Percentiles rank a stretch among this genome's conserved stretches.
These are phyloP conservation scores for Triticum monococcum DNA, from an alignment of 176 grass and related monocot genomes.

Conservation along the genomic window DNA sequence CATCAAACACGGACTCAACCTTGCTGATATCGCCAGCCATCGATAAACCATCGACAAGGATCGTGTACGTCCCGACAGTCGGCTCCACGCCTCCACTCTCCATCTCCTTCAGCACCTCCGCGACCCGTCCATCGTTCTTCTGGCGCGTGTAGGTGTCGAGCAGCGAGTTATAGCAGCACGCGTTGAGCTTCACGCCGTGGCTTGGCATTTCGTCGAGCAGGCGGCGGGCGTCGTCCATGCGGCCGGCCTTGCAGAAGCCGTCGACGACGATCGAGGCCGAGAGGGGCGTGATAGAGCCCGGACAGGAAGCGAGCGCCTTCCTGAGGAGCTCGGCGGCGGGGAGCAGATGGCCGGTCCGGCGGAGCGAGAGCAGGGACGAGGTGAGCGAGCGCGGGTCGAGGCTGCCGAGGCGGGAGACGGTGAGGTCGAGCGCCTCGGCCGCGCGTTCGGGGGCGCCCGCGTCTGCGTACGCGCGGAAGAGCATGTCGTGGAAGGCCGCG, in stretches of 20 bases:
- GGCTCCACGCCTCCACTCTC: constrained; percentile 24
- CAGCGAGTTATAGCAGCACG: constrained; percentile 72
- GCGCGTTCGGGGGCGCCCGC: constrained; percentile 32
- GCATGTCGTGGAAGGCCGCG: constrained; percentile 65
- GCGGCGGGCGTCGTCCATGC: constrained; percentile 28
- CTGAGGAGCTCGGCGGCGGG: constrained; percentile 42
- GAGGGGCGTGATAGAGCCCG: constrained; percentile 39
- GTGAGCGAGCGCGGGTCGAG: constrained; percentile 65
- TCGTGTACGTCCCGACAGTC: constrained; percentile 52
- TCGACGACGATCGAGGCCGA: constrained; percentile 46
- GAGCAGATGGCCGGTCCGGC: constrained; percentile 42
- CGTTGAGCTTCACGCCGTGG: constrained; percentile 40
- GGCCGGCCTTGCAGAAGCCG: constrained; percentile 60
- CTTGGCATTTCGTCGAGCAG: constrained; percentile 63
- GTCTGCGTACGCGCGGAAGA: constrained; percentile 78
- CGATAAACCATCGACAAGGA: constrained; percentile 49
- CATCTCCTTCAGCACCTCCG: constrained; percentile 43
- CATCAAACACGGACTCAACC: constrained; percentile 52
- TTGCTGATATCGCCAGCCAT: constrained; percentile 30
- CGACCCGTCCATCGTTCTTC: constrained; percentile 22
- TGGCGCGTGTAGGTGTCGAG: constrained; percentile 51
- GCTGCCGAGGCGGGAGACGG: constrained; percentile 57
- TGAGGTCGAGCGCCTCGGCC: constrained; percentile 50
- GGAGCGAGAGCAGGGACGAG: constrained; percentile 64
- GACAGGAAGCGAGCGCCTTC: constrained; percentile 29